Evolutionary conservation across 2,329 filamentous ascomycete species (phyloP), one percentile per base, ranked within the genome.

Genomic region (Botrytis fragariae): DNA sequence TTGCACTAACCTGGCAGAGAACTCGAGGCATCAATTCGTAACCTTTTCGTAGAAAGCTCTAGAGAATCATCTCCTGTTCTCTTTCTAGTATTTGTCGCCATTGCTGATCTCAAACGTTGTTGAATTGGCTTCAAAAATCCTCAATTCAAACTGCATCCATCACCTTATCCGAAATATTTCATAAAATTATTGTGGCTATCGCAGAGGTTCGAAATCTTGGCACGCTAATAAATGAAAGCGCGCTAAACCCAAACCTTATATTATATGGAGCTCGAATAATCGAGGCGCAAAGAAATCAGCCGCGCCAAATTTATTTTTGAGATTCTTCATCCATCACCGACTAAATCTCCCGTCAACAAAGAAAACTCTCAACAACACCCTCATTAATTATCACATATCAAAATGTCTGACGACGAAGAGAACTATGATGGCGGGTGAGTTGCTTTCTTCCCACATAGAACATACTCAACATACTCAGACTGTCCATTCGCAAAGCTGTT

Each of bases 371-470:
- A 72, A 37, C n/a, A 37, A 20, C 22, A 45, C 48, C 54, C 20
- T 25, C 37, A 60, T 48, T 12, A 48, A 32, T 22, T 32, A 60
- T 32, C 32, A 71, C 44, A 42, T 35, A 44, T n/a, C 69, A 76
- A 77, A 8, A 93, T 94, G 92, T 94, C 91, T 83, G 91, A 93
- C 84, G 91, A 90, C 84, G 91, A 75, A 48, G 76, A 74, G 69
- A 74, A 69, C 29, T 62, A 75, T 59, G 72, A 72, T 57, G 75
- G 74, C 37, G 75, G 74, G 75, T 76, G 63, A 71, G 72, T 68
- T 57, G 4, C 14, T 35, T 20, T 63, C 32, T 25, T 25, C 29
- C n/a, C 4, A 37, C 39, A 3, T 39, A 59, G n/a, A 54, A 42
- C 29, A 8, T 22, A 22, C 29, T 32, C 18, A 54, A 42, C 29